These are phyloP conservation scores for Omphalea diandra DNA, from an alignment of 441 rosid genomes.

Conservation along the genomic window DNA sequence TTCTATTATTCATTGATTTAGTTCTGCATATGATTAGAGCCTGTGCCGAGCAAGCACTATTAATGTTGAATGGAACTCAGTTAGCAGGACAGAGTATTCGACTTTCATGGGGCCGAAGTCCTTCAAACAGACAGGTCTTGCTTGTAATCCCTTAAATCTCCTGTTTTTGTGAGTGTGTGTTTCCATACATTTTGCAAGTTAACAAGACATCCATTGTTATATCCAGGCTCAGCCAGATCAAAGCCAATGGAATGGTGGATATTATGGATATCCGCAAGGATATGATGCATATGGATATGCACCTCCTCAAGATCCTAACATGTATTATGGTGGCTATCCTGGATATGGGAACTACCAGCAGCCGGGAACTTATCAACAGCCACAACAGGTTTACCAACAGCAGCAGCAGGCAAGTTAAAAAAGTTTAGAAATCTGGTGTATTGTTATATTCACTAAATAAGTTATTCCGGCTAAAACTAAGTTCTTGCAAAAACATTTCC, in stretches of 20 bases:
- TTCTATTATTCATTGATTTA: constrained; percentile 5
- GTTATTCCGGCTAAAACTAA: too few species aligned
- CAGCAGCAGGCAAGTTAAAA: constrained; percentile 61
- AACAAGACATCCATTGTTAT: background rate
- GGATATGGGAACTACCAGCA: constrained; percentile 90
- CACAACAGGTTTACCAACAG: constrained; percentile 85
- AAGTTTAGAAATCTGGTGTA: background rate
- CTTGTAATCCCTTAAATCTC: background rate
- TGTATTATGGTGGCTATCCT: constrained; percentile 85
- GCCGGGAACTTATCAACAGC: constrained; percentile 80
- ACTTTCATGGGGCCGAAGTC: constrained; percentile 98
- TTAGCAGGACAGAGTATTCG: constrained; percentile 84
- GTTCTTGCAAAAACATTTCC: background rate
- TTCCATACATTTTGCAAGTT: constrained; percentile 18
- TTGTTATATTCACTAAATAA: background rate
- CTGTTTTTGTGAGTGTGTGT: background rate
- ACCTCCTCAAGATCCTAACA: constrained; percentile 82
- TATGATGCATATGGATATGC: constrained; percentile 90
- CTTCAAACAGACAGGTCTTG: constrained; percentile 92
- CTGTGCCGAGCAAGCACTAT: constrained; percentile 82
- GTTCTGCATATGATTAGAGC: constrained; percentile 45
- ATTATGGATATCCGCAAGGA: constrained; percentile 81
- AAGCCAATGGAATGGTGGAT: constrained; percentile 79
- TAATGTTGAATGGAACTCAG: constrained; percentile 71
- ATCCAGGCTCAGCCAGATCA: constrained; percentile 77